Evolutionary conservation across 805 yeast genomes (phyloP), one percentile per base, ranked within the genome.

Genomic region (Saccharomyces paradoxus): DNA sequence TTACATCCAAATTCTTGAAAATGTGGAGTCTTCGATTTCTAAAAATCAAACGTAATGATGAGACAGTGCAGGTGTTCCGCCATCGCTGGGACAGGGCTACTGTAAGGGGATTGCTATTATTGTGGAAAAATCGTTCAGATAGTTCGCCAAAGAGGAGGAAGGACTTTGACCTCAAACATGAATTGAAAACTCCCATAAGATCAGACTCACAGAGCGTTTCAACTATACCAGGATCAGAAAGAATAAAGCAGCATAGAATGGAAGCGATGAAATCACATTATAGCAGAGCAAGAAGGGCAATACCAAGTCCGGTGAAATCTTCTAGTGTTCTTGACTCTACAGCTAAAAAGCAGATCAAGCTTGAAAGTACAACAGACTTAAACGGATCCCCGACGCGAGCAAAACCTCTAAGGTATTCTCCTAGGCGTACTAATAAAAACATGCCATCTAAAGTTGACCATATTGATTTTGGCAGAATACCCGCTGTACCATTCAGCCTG

Each of bases 1-100:
- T 62, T 8, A 48, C 69, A 4, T 50, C 66, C 28, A 62, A 62
- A 48, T 60, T 58, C 52, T 51, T 71, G 56, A 72, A 70, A 48
- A 12, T 53, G 5, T 74, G 77, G 76, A 67, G 68, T 27, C 57
- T 73, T 56, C 61, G 63, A 49, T 56, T 62, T 30, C 57, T 74
- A 54, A 73, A 72, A 55, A 56, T 62, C 2, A 62, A 64, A 37
- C 66, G 74, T 53, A 73, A 73, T 54, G 63, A 69, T 28, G 74
- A 71, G 53, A 63, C 67, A 1, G 65, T 71, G 2, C 63, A 58
- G 4, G 59, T 59, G 13, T 73, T 74, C 56, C 60, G 67, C 46
- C 60, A 56, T n/a, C 62, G 78, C 51, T 74, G 77, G 77, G 63
- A 68, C 53, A 64, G 77, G 49, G 77, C 77, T 1, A 69, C 62